Evolutionary conservation across 164 flowering plant species (phyloP).

Genomic region (Vitis rupestris): DNA sequence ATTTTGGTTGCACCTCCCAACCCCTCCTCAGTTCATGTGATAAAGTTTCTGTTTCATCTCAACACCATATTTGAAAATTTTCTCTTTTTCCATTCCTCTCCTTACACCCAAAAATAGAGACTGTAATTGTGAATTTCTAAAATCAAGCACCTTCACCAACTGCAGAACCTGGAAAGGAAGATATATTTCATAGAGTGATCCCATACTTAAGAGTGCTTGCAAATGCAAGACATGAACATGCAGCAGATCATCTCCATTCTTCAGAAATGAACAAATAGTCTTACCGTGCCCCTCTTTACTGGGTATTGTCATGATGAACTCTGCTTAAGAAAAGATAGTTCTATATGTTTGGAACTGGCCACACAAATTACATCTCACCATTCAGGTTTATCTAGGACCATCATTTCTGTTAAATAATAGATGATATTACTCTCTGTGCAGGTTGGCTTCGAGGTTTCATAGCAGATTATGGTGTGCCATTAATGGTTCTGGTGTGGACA

Average conservation of each 20-base stretch:
- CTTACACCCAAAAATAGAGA: not conserved
- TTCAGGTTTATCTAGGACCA: not conserved
- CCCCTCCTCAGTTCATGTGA: too few relatives aligned
- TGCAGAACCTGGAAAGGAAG: not conserved
- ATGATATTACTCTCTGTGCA: conserved; percentile 4
- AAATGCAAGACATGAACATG: not conserved
- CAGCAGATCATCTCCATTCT: not conserved
- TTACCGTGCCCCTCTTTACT: not conserved
- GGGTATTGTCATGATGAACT: not conserved
- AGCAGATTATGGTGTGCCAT: conserved; percentile 46
- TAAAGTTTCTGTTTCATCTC: too few relatives aligned
- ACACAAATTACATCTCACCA: not conserved
- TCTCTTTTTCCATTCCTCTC: too few relatives aligned
- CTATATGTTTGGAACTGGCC: not conserved
- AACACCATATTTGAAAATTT: too few relatives aligned
- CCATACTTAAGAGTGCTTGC: not conserved
- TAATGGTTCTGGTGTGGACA: conserved; percentile 42
- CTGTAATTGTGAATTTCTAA: not conserved
- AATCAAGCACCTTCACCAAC: too few relatives aligned
- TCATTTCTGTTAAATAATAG: not conserved
- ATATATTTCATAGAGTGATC: not conserved
- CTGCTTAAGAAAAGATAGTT: not conserved
- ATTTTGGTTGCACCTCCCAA: too few relatives aligned
- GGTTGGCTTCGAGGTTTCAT: conserved; percentile 35
- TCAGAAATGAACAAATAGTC: not conserved